These are phyloP conservation scores for Acorus gramineus DNA, from an alignment of 106 monocot species.

Conservation along the genomic window DNA sequence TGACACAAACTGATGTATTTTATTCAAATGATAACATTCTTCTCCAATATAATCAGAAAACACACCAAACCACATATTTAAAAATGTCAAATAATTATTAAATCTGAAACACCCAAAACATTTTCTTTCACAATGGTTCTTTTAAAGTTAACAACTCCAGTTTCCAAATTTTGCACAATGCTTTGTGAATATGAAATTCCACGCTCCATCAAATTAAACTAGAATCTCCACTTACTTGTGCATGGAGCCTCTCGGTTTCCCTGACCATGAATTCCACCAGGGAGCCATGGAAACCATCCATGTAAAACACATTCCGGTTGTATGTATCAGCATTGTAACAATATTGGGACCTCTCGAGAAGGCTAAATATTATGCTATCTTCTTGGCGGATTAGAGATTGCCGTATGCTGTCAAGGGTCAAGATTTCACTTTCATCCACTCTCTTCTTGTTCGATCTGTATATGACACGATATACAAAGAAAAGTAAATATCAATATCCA, in stretches of 20 bases:
- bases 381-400: conserved; percentile 82
- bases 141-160: no score
- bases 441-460: conserved; percentile 40
- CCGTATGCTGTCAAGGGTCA: conserved; percentile 73
- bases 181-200: no score
- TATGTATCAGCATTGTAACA: conserved; percentile 74
- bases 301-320: conserved; percentile 39
- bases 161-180: no score
- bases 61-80: no score
- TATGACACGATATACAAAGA: neutral
- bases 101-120: no score
- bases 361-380: conserved; percentile 88
- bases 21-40: no score
- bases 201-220: no score
- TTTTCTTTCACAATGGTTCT: no score
- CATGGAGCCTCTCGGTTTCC: conserved; percentile 91
- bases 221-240: conserved; percentile 32
- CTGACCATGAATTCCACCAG: conserved; percentile 81
- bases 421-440: conserved; percentile 61
- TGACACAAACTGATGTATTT: no score
- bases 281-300: conserved; percentile 69
- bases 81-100: no score
- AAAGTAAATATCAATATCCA: neutral
- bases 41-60: no score
- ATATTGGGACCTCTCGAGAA: conserved; percentile 82